Evolutionary conservation across 768 basidiomycete species (phyloP).

Genomic region (Tricholoma bakamatsutake): DNA sequence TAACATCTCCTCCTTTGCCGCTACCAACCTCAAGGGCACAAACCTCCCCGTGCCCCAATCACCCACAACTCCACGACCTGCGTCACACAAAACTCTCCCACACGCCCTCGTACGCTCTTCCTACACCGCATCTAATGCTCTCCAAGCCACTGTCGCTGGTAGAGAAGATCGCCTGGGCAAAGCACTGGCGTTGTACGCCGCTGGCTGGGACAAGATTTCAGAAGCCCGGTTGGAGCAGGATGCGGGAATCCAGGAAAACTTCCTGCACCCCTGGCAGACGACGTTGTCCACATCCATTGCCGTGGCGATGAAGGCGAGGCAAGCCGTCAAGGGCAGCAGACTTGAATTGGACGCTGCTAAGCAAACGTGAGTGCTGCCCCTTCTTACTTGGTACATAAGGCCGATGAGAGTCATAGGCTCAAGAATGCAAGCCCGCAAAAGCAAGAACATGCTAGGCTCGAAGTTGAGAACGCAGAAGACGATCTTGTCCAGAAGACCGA

Average conservation of each 20-base stretch:
- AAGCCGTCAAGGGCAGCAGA: conserved; percentile 72
- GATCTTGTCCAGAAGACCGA: conserved; percentile 98
- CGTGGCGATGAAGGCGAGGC: conserved; percentile 89
- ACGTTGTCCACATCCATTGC: conserved; percentile 79
- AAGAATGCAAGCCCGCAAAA: conserved; percentile 70
- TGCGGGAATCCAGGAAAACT: conserved; percentile 54
- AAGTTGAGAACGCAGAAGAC: conserved; percentile 92
- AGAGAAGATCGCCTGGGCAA: conserved; percentile 66
- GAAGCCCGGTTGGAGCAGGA: conserved; percentile 80
- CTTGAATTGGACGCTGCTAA: conserved; percentile 90
- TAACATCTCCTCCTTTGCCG: conserved; percentile 79
- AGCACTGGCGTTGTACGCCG: conserved; percentile 73
- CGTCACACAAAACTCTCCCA: conserved; percentile 92
- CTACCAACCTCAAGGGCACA: conserved; percentile 83
- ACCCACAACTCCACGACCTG: conserved; percentile 46
- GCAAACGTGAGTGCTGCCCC: conserved; percentile 53
- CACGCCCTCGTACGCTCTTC: conserved; percentile 89
- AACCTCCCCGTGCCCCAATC: conserved; percentile 68
- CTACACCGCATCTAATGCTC: conserved; percentile 44
- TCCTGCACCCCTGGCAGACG: conserved; percentile 82
- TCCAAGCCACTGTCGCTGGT: conserved; percentile 38
- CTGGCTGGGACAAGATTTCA: conserved; percentile 79
- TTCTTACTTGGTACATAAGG: background rate
- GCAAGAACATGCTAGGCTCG: conserved; percentile 89
- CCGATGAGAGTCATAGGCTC: conserved; percentile 39